A percentile compares a stretch with the other conserved stretches of the same genome.
Conservation (phyloP, 345 rosid species). For the Euphorbia lathyris region DNA sequence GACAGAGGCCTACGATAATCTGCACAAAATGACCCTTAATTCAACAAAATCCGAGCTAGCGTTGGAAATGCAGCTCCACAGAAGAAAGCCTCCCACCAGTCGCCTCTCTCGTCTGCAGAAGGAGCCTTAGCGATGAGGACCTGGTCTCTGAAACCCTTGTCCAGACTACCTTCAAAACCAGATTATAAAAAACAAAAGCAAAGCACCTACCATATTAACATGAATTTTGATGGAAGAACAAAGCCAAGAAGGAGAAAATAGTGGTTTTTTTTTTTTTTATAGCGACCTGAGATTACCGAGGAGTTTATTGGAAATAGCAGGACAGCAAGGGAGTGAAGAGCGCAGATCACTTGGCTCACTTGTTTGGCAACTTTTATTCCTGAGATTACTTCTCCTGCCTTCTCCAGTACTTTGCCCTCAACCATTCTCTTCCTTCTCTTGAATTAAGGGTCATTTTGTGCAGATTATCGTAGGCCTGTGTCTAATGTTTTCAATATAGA, state of each 20-base stretch:
- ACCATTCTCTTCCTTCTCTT: constrained; percentile 16
- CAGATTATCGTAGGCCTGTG: no score
- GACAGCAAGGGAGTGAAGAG: constrained; percentile 72
- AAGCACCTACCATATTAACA: neutral
- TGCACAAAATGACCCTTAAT: no score
- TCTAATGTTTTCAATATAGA: no score
- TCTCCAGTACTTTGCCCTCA: constrained; percentile 34
- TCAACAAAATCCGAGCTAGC: constrained; percentile 62
- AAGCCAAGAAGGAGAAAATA: neutral
- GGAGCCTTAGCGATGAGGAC: constrained; percentile 42
- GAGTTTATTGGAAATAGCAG: constrained; percentile 72
- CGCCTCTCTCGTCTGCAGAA: constrained; percentile 45
- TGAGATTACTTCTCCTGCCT: constrained; percentile 54
- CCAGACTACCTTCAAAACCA: constrained; percentile 43
- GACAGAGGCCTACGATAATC: no score
- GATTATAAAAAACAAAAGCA: neutral
- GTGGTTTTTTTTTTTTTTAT: no score
- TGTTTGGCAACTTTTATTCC: constrained; percentile 55
- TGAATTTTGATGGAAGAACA: neutral
- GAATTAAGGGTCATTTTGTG: no score
- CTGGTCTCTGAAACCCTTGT: constrained; percentile 51
- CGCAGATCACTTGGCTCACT: constrained; percentile 65
- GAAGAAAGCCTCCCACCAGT: constrained; percentile 56
- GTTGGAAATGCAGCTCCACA: constrained; percentile 71
- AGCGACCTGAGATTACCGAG: constrained; percentile 52